Base-by-base conservation (phyloP, 352 stramenopile genomes). In the Phytophthora melonis region DNA sequence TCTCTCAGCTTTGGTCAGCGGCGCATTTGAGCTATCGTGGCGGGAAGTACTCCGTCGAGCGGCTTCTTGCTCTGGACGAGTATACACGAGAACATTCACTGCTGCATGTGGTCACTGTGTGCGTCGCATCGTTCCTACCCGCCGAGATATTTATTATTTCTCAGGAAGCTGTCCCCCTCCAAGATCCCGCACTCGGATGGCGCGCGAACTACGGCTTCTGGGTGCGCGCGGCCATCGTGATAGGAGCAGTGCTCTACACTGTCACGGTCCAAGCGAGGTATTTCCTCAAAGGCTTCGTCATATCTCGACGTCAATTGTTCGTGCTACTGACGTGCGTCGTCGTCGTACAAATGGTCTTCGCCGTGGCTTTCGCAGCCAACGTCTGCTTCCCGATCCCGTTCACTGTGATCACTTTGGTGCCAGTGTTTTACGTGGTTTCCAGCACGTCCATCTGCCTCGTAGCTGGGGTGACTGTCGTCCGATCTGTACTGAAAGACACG, bases 31-130 rank as follows among this genome's bases (percentile, higher is more conserved):
- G 65, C 32, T 69, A 73, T 41, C 59, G 65, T 13, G 64, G 70
- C 8, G 72, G 68, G 0, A 67, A 73, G 34, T 84, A 81, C 62
- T 81, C 74, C 23, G 53, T 85, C 30, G 75, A 85, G 57, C 65
- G 75, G 7, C 39, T 79, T 9, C 55, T 80, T 36, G 73, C 68
- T 2, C 32, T 82, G 18, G 68, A 79, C 7, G 56, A 76, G 13
- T 85, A 81, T 47, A 71, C 57, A 14, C 41, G 49, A 30, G 75
- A 43, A 3, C 61, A 68, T 18, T 75, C 62, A 6, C 27, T 72
- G 2, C 11, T 57, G 1, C 71, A 59, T 14, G 49, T 58, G 8
- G 8, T 77, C 10, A 47, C 77, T 9, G 68, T 79, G 7, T 82
- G 61, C 7, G n/a, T 77, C 3, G 11, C 55, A 27, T 72, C 56